phyloP scores from a whole-genome alignment of 176 grass and related monocot species.

The Thinopyrum elongatum region DNA sequence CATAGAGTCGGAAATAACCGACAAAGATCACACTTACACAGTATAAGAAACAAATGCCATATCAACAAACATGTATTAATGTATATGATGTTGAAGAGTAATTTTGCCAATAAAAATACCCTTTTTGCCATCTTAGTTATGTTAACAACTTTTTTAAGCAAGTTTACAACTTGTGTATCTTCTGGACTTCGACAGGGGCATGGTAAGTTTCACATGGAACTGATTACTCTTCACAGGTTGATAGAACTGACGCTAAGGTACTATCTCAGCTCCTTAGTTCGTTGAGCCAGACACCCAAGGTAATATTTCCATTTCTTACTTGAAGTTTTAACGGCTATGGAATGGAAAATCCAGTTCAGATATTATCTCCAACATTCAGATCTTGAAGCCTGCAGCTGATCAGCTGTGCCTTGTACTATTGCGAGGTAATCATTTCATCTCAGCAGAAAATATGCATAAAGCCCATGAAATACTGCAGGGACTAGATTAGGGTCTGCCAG shows the following conservation, averaged over 20 bases:
- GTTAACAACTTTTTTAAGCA: background rate
- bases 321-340: background rate
- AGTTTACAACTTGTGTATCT: conserved; percentile 20
- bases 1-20: background rate
- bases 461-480: conserved; percentile 5
- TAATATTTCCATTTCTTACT: conserved; percentile 27
- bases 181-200: conserved; percentile 38
- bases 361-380: conserved; percentile 35
- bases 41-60: background rate
- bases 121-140: background rate
- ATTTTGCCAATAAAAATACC: background rate
- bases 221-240: conserved; percentile 55
- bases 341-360: background rate
- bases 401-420: conserved; percentile 81
- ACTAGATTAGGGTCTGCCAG: no score
- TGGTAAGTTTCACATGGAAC: conserved; percentile 46
- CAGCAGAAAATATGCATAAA: conserved; percentile 43
- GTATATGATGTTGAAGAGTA: background rate
- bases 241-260: conserved; percentile 43
- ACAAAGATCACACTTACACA: background rate
- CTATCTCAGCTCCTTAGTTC: conserved; percentile 58
- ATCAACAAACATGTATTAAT: background rate
- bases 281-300: conserved; percentile 76
- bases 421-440: conserved; percentile 49
- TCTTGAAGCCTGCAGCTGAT: conserved; percentile 76